Conservation (phyloP, 768 basidiomycete species). For the Naematelia encephala region DNA sequence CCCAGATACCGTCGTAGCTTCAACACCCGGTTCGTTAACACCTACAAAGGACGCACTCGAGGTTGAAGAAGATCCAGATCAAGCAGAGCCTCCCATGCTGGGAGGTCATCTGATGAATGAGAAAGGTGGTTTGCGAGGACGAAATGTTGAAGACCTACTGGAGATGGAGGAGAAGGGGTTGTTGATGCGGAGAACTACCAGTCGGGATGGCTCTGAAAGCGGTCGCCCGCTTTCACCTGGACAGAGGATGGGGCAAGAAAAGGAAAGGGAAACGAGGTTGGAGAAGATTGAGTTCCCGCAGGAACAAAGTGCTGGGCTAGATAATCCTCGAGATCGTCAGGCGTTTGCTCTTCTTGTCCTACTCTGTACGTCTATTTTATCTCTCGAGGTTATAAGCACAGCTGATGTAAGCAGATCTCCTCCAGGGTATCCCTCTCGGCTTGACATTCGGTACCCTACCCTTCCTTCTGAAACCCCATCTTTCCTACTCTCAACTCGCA, state of each 20-base stretch:
- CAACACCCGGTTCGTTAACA: constrained; percentile 1
- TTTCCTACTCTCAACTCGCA: constrained; percentile 95
- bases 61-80: background rate
- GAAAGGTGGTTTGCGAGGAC: constrained; percentile 24
- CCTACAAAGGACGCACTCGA: background rate
- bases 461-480: constrained; percentile 87
- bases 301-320: constrained; percentile 38
- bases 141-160: constrained; percentile 39
- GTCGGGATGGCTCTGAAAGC: constrained; percentile 5
- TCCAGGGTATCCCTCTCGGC: constrained; percentile 89
- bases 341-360: constrained; percentile 80
- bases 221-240: background rate
- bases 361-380: constrained; percentile 64
- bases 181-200: constrained; percentile 17
- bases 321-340: constrained; percentile 73
- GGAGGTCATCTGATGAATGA: constrained; percentile 14
- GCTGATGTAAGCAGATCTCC: constrained; percentile 42
- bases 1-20: constrained; percentile 1
- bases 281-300: constrained; percentile 16
- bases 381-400: background rate
- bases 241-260: constrained; percentile 10
- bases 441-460: constrained; percentile 94
- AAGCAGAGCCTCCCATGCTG: background rate
- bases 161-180: constrained; percentile 44
- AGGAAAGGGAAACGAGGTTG: constrained; percentile 18